These are phyloP conservation scores for Graphiopsis chlorocephala DNA, from an alignment of 2,329 filamentous ascomycete genomes.

Conservation along the genomic window DNA sequence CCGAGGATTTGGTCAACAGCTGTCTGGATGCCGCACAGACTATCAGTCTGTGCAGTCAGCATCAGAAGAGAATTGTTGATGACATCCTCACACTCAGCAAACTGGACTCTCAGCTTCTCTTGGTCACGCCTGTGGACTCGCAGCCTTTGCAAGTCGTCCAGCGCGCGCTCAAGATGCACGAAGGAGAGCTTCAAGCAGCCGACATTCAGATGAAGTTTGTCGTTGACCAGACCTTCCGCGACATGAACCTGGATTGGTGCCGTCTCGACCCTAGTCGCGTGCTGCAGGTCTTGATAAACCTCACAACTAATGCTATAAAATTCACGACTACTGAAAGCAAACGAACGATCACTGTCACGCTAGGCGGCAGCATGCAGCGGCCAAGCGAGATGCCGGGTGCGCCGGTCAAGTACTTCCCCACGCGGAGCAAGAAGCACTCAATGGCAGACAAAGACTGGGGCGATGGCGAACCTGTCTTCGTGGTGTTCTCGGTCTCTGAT, in stretches of 20 bases:
- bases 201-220: slow-evolving; percentile 65
- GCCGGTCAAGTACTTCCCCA: slow-evolving; percentile 61
- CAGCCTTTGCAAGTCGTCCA: slow-evolving; percentile 66
- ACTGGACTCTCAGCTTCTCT: slow-evolving; percentile 70
- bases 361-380: slow-evolving; percentile 61
- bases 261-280: slow-evolving; percentile 72
- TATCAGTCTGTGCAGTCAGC: slow-evolving; percentile 72
- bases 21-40: slow-evolving; percentile 74
- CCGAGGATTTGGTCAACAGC: slow-evolving; percentile 51
- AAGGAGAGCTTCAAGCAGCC: slow-evolving; percentile 67
- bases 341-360: slow-evolving; percentile 63
- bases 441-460: slow-evolving; percentile 65
- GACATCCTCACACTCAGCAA: slow-evolving; percentile 73
- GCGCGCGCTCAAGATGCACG: slow-evolving; percentile 72
- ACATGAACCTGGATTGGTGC: slow-evolving; percentile 62
- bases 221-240: slow-evolving; percentile 60
- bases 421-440: slow-evolving; percentile 50
- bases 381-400: slow-evolving; percentile 44
- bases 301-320: slow-evolving; percentile 78
- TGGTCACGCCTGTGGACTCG: slow-evolving; percentile 68
- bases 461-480: slow-evolving; percentile 60
- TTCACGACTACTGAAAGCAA: slow-evolving; percentile 66
- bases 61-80: slow-evolving; percentile 77
- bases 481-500: slow-evolving; percentile 73
- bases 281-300: slow-evolving; percentile 75